These are phyloP conservation scores for Talaromyces rugulosus DNA, from an alignment of 2,329 filamentous ascomycete species.

Conservation along the genomic window DNA sequence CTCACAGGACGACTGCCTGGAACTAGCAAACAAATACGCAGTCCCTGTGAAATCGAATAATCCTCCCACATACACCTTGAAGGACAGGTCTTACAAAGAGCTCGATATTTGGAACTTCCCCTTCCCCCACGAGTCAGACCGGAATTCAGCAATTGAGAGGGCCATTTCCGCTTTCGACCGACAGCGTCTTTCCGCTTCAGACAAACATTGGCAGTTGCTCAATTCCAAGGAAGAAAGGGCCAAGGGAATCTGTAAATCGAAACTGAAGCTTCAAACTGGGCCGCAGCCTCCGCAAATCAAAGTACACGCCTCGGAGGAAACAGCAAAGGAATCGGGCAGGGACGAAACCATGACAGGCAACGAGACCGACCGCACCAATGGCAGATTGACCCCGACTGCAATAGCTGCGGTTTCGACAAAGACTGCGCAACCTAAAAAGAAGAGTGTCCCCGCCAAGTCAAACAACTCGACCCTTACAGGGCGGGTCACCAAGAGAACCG, in stretches of 20 bases:
- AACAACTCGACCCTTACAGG: slow-evolving; percentile 45
- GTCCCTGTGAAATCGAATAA: slow-evolving; percentile 20
- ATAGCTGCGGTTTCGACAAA: slow-evolving; percentile 25
- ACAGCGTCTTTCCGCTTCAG: slow-evolving; percentile 55
- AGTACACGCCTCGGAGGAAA: slow-evolving; percentile 33
- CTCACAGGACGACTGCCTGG: slow-evolving; percentile 45
- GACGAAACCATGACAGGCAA: slow-evolving; percentile 32
- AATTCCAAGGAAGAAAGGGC: slow-evolving; percentile 58
- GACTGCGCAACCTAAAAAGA: slow-evolving; percentile 27
- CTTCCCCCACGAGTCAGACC: slow-evolving; percentile 53
- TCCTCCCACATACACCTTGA: slow-evolving; percentile 43
- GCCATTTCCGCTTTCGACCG: slow-evolving; percentile 62
- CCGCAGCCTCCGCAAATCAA: slow-evolving; percentile 37
- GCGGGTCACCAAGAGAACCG: slow-evolving; percentile 45
- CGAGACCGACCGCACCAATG: slow-evolving; percentile 33
- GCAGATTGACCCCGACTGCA: slow-evolving; percentile 24
- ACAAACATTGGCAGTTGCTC: slow-evolving; percentile 60
- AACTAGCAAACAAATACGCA: slow-evolving; percentile 51
- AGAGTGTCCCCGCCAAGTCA: slow-evolving; percentile 37
- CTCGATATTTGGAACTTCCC: slow-evolving; percentile 59
- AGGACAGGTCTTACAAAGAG: slow-evolving; percentile 57
- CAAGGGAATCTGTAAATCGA: slow-evolving; percentile 59
- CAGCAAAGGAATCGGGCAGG: slow-evolving; percentile 18
- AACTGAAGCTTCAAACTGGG: slow-evolving; percentile 48
- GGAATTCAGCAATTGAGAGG: slow-evolving; percentile 58